Evolutionary conservation across 1,139 yeast species (phyloP).

Genomic region (Maudiozyma humilis): DNA sequence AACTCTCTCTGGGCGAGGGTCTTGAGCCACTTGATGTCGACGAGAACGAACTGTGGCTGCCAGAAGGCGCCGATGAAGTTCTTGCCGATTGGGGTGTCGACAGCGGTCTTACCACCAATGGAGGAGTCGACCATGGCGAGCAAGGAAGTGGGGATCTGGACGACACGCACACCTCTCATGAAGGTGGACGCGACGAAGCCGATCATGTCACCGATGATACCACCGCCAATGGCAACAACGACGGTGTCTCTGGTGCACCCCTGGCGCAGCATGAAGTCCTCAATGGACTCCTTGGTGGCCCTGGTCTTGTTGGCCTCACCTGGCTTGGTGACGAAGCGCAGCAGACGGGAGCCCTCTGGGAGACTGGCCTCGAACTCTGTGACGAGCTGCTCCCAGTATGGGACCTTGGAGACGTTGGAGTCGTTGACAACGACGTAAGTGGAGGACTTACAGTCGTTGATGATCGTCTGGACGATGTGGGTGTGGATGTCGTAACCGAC

Average conservation of each 20-base stretch:
- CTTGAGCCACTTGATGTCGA: conserved; percentile 78
- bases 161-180: conserved; percentile 94
- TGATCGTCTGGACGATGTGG: conserved; percentile 66
- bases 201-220: conserved; percentile 98
- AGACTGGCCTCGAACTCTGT: conserved; percentile 34
- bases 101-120: conserved; percentile 97
- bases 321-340: conserved; percentile 73
- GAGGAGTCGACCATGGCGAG: conserved; percentile 97
- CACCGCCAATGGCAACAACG: conserved; percentile 93
- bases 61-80: conserved; percentile 96
- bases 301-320: conserved; percentile 91
- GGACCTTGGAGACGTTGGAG: conserved; percentile 63
- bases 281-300: conserved; percentile 84
- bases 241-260: conserved; percentile 97
- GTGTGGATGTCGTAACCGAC: conserved; percentile 78
- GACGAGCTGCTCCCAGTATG: conserved; percentile 43
- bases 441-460: conserved; percentile 61
- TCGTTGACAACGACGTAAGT: conserved; percentile 91
- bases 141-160: conserved; percentile 89
- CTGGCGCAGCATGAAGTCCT: conserved; percentile 73
- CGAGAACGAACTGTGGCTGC: conserved; percentile 87
- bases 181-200: conserved; percentile 98
- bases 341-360: conserved; percentile 49
- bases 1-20: conserved; percentile 90
- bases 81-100: conserved; percentile 95